phyloP scores from a whole-genome alignment of 495 filamentous ascomycete genomes.

The Acidiella bohemica region DNA sequence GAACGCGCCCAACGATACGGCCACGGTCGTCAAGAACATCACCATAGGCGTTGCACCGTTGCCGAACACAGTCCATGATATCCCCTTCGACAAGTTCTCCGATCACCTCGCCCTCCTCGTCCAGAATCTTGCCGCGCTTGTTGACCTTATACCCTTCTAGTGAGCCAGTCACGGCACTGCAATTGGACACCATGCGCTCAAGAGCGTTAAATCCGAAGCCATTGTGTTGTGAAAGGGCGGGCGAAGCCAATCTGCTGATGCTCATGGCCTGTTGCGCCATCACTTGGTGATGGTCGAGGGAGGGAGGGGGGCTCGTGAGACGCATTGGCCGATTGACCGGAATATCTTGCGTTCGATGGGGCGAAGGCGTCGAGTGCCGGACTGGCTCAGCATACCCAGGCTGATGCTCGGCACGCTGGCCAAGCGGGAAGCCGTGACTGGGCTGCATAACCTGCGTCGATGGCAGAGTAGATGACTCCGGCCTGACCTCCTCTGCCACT shows the following conservation, averaged over 20 bases:
- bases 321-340: not conserved
- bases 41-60: slow-evolving; percentile 37
- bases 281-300: not conserved
- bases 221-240: not conserved
- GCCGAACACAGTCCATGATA: slow-evolving; percentile 33
- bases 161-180: slow-evolving; percentile 35
- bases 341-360: not conserved
- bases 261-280: too few relatives aligned
- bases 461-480: not conserved
- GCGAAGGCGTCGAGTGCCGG: not conserved
- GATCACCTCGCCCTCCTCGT: slow-evolving; percentile 39
- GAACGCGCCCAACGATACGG: slow-evolving; percentile 36
- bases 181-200: not conserved
- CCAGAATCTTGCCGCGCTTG: slow-evolving; percentile 40
- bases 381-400: too few relatives aligned
- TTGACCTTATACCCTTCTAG: slow-evolving; percentile 40
- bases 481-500: not conserved
- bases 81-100: slow-evolving; percentile 39
- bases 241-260: not conserved
- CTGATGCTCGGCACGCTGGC: too few relatives aligned
- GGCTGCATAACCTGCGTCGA: not conserved
- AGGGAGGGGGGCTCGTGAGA: not conserved
- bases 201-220: not conserved
- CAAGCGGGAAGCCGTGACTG: not conserved
- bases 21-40: slow-evolving; percentile 38